A percentile compares a stretch with the other conserved stretches of the same genome.
phyloP scores from a whole-genome alignment of 805 yeast genomes.

The Blastobotrys peoriensis region DNA sequence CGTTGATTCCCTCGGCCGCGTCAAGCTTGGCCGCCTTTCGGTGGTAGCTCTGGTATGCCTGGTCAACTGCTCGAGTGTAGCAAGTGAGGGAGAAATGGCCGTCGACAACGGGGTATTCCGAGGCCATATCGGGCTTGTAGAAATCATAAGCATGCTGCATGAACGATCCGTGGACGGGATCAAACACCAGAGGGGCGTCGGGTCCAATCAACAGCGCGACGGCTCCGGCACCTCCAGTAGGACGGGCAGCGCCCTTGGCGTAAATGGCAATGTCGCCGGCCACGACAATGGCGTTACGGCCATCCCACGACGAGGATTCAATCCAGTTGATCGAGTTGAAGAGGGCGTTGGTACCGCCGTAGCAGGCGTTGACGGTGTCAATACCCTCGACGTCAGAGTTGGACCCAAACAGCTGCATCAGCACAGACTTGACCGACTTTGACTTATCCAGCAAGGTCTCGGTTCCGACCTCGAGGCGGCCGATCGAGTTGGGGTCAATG shows the following conservation, averaged over 20 bases:
- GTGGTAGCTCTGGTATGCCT: conserved; percentile 76
- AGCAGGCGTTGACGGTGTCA: conserved; percentile 95
- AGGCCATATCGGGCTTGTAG: conserved; percentile 94
- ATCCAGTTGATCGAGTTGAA: conserved; percentile 94
- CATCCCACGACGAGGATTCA: conserved; percentile 96
- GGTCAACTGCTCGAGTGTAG: conserved; percentile 89
- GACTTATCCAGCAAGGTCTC: conserved; percentile 96
- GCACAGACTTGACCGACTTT: conserved; percentile 90
- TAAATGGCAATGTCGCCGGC: conserved; percentile 98
- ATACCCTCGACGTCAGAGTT: conserved; percentile 93
- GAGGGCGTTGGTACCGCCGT: conserved; percentile 95
- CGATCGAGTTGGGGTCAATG: conserved; percentile 74
- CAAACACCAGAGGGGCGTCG: conserved; percentile 94
- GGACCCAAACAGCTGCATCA: conserved; percentile 80
- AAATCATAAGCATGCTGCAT: conserved; percentile 98
- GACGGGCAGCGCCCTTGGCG: conserved; percentile 96
- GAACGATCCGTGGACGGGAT: conserved; percentile 80
- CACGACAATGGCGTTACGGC: conserved; percentile 94
- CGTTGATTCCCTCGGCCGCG: conserved; percentile 25
- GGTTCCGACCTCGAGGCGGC: conserved; percentile 97
- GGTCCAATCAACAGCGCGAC: conserved; percentile 95
- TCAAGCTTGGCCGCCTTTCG: conserved; percentile 52
- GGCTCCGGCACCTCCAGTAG: conserved; percentile 99
- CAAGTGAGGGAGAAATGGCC: conserved; percentile 94
- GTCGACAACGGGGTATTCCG: conserved; percentile 95